A percentile compares a stretch with the other conserved stretches of the same genome.
Conservation (phyloP, 371 early-diverging fungal genomes). For the Capillidium heterosporum region DNA sequence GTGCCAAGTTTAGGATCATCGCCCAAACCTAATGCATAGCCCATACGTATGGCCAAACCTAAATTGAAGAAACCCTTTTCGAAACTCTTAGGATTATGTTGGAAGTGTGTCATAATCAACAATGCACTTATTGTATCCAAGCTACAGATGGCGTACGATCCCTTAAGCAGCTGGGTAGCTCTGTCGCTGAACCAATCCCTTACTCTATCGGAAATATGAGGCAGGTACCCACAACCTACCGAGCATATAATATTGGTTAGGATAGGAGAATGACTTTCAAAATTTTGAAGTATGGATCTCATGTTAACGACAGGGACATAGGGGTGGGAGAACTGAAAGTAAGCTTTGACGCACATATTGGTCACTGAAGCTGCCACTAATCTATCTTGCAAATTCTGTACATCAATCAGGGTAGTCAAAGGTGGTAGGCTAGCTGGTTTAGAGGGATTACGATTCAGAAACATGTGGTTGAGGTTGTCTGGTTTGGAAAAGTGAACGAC, state of each 20-base stretch:
- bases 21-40: too few relatives aligned
- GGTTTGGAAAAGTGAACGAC: too few relatives aligned
- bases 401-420: too few relatives aligned
- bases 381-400: too few relatives aligned
- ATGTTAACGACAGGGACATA: neutral
- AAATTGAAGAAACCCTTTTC: neutral
- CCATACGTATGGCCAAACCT: too few relatives aligned
- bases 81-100: neutral
- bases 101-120: neutral
- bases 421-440: too few relatives aligned
- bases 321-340: neutral
- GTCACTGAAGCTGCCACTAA: too few relatives aligned
- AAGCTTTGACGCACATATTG: neutral
- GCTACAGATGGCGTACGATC: neutral
- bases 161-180: neutral
- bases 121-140: neutral
- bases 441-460: too few relatives aligned
- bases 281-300: neutral
- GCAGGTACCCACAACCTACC: neutral
- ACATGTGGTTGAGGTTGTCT: too few relatives aligned
- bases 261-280: neutral
- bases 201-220: neutral
- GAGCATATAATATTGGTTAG: neutral
- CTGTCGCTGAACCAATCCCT: neutral
- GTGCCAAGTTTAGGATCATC: too few relatives aligned